Percentiles rank a stretch among this genome's conserved stretches.
These are phyloP conservation scores for Lodderomyces margitis DNA, from an alignment of 1,139 yeast genomes.

Conservation along the genomic window DNA sequence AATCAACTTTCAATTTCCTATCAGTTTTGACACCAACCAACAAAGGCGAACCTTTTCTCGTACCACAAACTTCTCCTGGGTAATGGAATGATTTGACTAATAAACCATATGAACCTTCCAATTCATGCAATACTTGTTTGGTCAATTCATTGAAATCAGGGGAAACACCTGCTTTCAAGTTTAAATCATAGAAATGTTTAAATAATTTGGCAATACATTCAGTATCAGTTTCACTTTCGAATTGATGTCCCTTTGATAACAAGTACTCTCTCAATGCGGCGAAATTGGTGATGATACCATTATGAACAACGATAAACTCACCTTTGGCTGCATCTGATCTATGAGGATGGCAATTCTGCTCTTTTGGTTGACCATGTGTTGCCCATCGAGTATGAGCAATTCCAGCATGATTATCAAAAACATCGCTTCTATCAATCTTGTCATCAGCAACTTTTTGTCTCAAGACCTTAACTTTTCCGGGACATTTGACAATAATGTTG, in stretches of 20 bases:
- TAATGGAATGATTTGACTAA: constrained; percentile 87
- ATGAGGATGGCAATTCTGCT: constrained; percentile 92
- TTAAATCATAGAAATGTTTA: constrained; percentile 85
- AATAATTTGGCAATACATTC: constrained; percentile 96
- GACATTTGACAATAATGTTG: constrained; percentile 66
- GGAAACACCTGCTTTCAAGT: constrained; percentile 50
- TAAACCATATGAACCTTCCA: constrained; percentile 97
- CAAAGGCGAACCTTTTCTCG: constrained; percentile 97
- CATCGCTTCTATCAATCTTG: constrained; percentile 55
- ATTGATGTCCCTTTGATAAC: constrained; percentile 71
- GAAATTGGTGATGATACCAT: constrained; percentile 96
- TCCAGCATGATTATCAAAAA: constrained; percentile 86
- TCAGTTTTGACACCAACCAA: constrained; percentile 97
- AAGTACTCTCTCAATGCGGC: constrained; percentile 85
- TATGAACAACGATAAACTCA: constrained; percentile 92
- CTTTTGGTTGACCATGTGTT: constrained; percentile 93
- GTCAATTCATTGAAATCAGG: constrained; percentile 86
- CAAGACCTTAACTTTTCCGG: constrained; percentile 87
- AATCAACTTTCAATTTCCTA: constrained; percentile 91
- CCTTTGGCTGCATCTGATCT: constrained; percentile 69
- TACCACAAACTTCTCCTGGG: constrained; percentile 95
- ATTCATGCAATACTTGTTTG: constrained; percentile 86
- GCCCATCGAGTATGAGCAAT: constrained; percentile 99
- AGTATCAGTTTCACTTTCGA: constrained; percentile 95
- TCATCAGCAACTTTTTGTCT: constrained; percentile 62